A percentile compares a stretch with the other conserved stretches of the same genome.
Evolutionary conservation across 306 rosid species (phyloP).

Genomic region (Acacia acuminata): DNA sequence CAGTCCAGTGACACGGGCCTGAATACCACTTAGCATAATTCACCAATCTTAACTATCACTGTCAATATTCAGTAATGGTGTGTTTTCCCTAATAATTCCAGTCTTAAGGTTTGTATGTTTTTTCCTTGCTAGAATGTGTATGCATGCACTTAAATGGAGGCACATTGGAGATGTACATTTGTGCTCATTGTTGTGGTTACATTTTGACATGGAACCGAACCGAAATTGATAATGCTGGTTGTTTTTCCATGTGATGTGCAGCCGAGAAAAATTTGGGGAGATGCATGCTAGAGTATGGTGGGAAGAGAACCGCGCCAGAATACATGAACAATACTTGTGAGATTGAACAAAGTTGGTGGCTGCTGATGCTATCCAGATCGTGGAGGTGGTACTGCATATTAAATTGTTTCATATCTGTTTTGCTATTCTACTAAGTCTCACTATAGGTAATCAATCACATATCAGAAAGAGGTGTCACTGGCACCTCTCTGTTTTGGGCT

Average conservation of each 20-base stretch:
- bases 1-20: not conserved
- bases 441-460: slow-evolving; percentile 37
- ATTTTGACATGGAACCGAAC: slow-evolving; percentile 22
- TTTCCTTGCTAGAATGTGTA: not conserved
- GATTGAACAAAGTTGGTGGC: slow-evolving; percentile 28
- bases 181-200: not conserved
- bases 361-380: slow-evolving; percentile 38
- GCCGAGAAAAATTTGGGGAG: slow-evolving; percentile 97
- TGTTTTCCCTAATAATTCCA: not conserved
- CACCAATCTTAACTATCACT: too few species aligned
- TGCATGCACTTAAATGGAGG: slow-evolving; percentile 8
- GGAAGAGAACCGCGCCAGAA: slow-evolving; percentile 97
- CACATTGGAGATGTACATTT: slow-evolving; percentile 8
- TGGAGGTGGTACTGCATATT: slow-evolving; percentile 52
- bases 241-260: slow-evolving; percentile 38
- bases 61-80: not conserved
- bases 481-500: slow-evolving; percentile 48
- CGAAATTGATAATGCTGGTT: slow-evolving; percentile 17
- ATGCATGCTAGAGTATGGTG: slow-evolving; percentile 98
- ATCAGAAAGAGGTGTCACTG: slow-evolving; percentile 47
- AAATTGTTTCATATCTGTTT: slow-evolving; percentile 47
- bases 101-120: not conserved
- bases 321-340: slow-evolving; percentile 91
- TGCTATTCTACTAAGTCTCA: slow-evolving; percentile 53
- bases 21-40: not conserved